Evolutionary conservation across 1,139 yeast genomes (phyloP), one percentile per base, ranked within the genome.

Genomic region (Protomyces gravidus): DNA sequence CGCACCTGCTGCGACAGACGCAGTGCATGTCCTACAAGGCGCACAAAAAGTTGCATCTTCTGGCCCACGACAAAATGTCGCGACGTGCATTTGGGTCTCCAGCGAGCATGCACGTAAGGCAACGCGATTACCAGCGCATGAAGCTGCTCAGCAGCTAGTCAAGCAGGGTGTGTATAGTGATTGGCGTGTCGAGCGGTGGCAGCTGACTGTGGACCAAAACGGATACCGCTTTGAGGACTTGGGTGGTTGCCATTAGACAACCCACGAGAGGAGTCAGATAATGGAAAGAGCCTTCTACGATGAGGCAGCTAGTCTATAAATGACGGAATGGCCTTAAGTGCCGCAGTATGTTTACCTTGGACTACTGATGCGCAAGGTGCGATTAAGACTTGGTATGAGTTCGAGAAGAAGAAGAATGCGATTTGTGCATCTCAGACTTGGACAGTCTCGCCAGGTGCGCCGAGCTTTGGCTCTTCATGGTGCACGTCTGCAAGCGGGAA

Each of bases 401-500:
- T n/a, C n/a, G n/a, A n/a, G n/a, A n/a, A n/a, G n/a, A n/a, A n/a
- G n/a, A n/a, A n/a, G n/a, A n/a, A 30, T 30, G 36, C n/a, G 3
- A 7, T n/a, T 2, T 36, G 9, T 13, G 11, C 47, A 21, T 5
- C 25, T 15, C 27, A 46, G n/a, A 46, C 50, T 11, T 46, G 27
- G 33, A 46, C 50, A 13, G 50, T 46, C 50, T 46, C 36, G 27
- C 50, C 50, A 11, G 50, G 50, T 13, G 23, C 25, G 17, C 25
- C 25, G 25, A 46, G 50, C 36, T 46, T 26, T 9, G 50, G 50
- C 26, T 25, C 50, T 5, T 45, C 30, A 46, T 46, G 25, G 36
- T 46, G 36, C 23, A 27, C 36, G 7, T 46, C 50, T 9, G 50
- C 50, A 13, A 46, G 19, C 2, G 72, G 72, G 63, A 69, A 69